Evolutionary conservation across 768 basidiomycete species (phyloP).

Genomic region (Favolaschia claudopus): DNA sequence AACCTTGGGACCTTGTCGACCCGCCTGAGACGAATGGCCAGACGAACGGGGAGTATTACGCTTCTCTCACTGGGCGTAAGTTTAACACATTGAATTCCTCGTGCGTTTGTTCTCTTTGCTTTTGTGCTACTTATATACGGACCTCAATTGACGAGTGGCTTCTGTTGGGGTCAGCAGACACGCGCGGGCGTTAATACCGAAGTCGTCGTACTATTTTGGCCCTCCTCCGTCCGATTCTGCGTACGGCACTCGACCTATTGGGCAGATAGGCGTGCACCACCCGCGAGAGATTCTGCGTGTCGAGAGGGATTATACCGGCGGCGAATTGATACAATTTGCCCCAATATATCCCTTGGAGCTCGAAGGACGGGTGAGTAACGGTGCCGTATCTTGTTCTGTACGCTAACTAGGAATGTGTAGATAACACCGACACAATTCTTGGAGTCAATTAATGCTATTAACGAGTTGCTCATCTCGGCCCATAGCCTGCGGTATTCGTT

Average conservation of each 20-base stretch:
- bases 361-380: slow-evolving; percentile 81
- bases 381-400: background rate
- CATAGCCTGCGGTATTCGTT: slow-evolving; percentile 78
- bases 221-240: slow-evolving; percentile 80
- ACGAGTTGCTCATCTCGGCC: slow-evolving; percentile 86
- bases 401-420: slow-evolving; percentile 46
- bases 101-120: slow-evolving; percentile 47
- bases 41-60: slow-evolving; percentile 48
- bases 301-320: slow-evolving; percentile 91
- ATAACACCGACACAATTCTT: slow-evolving; percentile 91
- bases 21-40: slow-evolving; percentile 54
- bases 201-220: slow-evolving; percentile 86
- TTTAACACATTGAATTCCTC: slow-evolving; percentile 50
- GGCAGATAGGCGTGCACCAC: slow-evolving; percentile 87
- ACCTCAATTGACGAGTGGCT: slow-evolving; percentile 16
- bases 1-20: slow-evolving; percentile 70
- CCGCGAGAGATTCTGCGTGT: slow-evolving; percentile 92
- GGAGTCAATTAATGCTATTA: slow-evolving; percentile 90
- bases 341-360: slow-evolving; percentile 91
- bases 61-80: slow-evolving; percentile 50
- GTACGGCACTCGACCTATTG: slow-evolving; percentile 81
- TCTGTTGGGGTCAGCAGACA: slow-evolving; percentile 31
- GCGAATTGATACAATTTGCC: slow-evolving; percentile 91
- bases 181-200: slow-evolving; percentile 65
- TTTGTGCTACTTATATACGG: slow-evolving; percentile 4